phyloP scores from a whole-genome alignment of 2,329 filamentous ascomycete species.

The Pestalotiopsis sp. region DNA sequence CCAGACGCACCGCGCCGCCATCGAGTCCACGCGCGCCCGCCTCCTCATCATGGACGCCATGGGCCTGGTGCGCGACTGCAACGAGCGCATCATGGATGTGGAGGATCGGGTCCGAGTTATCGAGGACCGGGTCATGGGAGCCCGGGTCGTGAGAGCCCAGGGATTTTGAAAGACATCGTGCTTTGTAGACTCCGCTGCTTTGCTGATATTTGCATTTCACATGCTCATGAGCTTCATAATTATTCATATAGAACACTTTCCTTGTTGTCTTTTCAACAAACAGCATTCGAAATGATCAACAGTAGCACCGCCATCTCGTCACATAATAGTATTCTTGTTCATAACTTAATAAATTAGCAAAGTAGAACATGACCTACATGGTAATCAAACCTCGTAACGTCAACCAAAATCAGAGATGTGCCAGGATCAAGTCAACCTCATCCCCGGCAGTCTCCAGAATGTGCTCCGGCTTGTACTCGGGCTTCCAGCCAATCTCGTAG shows the following conservation, averaged over 20 bases:
- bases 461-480: constrained; percentile 44
- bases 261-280: too few relatives aligned
- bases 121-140: neutral
- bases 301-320: too few relatives aligned
- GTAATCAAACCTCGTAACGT: constrained; percentile 3
- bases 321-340: too few relatives aligned
- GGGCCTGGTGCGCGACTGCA: neutral
- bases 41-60: neutral
- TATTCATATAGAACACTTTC: too few relatives aligned
- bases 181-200: too few relatives aligned
- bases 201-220: too few relatives aligned
- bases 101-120: neutral
- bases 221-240: too few relatives aligned
- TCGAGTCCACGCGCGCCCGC: constrained; percentile 1
- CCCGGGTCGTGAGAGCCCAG: neutral
- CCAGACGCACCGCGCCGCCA: constrained; percentile 1
- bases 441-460: constrained; percentile 47
- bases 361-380: too few relatives aligned
- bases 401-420: neutral
- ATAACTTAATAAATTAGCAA: too few relatives aligned
- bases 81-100: constrained; percentile 4
- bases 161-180: neutral
- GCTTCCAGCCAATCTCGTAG: constrained; percentile 46
- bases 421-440: constrained; percentile 48
- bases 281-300: too few relatives aligned